Evolutionary conservation across 345 rosid species (phyloP), one percentile per base, ranked within the genome.

Genomic region (Linum lewisii): DNA sequence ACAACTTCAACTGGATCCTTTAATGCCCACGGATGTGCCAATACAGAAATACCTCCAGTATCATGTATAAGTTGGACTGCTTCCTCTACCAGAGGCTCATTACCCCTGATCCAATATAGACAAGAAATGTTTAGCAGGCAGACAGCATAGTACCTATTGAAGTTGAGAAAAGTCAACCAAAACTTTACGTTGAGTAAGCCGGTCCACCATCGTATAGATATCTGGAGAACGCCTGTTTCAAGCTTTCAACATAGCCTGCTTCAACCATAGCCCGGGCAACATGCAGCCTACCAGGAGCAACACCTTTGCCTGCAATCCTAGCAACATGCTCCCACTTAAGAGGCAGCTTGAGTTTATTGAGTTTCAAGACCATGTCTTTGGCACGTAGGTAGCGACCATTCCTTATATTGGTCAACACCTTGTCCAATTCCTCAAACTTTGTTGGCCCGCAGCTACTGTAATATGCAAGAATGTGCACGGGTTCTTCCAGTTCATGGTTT

Each of bases 1-100:
- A 85, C 78, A 26, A 93, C 65, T 19, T 81, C 63, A 57, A 72
- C 79, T 26, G 94, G 92, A 65, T 93, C 72, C 70, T 87, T 87
- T 73, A 93, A 71, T 24, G 88, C 87, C 99, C 99, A 93, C 14
- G 99, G 99, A 81, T 93, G 99, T 73, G 97, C 99, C 24, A 93
- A 82, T 49, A 93, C 96, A n/a, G 97, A 80, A 66, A 93, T 68
- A 53, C 97, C 99, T 49, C 99, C 99, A 0, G 97, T 87, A 74
- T 76, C 75, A 73, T 70, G 57, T 60, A 93, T 81, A 36, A 93
- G 67, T 72, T 67, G 74, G 62, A 93, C 84, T 15, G 94, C 84
- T 71, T 81, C 94, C 80, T 87, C 95, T 6, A 82, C 77, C 47
- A 58, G 73, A 76, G 97, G 97, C 75, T 93, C 99, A 8, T 74